These are phyloP conservation scores for Beta vulgaris DNA, from an alignment of 148 eudicot genomes.

Conservation along the genomic window DNA sequence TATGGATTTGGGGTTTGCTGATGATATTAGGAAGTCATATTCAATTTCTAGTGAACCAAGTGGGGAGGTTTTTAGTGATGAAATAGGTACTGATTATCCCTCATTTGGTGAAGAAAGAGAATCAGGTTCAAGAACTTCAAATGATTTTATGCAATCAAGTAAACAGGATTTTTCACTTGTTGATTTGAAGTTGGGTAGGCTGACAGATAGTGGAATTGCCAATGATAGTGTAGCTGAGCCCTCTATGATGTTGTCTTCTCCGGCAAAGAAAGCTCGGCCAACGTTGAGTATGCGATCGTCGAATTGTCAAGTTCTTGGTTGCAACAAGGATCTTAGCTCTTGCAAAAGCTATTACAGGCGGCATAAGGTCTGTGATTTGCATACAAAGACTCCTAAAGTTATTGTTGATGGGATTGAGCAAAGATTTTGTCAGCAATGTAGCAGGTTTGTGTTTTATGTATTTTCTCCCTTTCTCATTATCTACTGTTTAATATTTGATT, in stretches of 20 bases:
- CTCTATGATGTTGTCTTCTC: slow-evolving; percentile 15
- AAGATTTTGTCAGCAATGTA: slow-evolving; percentile 59
- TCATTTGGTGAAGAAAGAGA: slow-evolving; percentile 28
- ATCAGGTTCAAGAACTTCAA: slow-evolving; percentile 22
- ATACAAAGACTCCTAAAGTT: slow-evolving; percentile 43
- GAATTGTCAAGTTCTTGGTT: slow-evolving; percentile 46
- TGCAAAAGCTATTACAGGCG: slow-evolving; percentile 43
- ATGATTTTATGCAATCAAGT: slow-evolving; percentile 29
- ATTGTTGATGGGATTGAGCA: slow-evolving; percentile 46
- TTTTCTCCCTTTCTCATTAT: not conserved
- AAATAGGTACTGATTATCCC: slow-evolving; percentile 31
- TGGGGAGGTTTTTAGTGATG: slow-evolving; percentile 31
- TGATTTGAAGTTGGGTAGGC: slow-evolving; percentile 46
- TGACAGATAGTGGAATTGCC: slow-evolving; percentile 23
- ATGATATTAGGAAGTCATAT: slow-evolving; percentile 32
- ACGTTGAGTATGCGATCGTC: slow-evolving; percentile 21
- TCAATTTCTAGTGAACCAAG: slow-evolving; percentile 28
- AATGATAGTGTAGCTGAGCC: slow-evolving; percentile 14
- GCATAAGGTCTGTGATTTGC: slow-evolving; percentile 52
- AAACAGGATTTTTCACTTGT: slow-evolving; percentile 25
- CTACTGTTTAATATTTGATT: not conserved
- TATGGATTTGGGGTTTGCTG: slow-evolving; percentile 34
- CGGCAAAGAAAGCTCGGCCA: slow-evolving; percentile 35
- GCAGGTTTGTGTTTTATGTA: slow-evolving; percentile 38
- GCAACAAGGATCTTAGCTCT: slow-evolving; percentile 43